Conservation (phyloP, 2,329 filamentous ascomycete genomes). For the Teratosphaeria epicoccoides region DNA sequence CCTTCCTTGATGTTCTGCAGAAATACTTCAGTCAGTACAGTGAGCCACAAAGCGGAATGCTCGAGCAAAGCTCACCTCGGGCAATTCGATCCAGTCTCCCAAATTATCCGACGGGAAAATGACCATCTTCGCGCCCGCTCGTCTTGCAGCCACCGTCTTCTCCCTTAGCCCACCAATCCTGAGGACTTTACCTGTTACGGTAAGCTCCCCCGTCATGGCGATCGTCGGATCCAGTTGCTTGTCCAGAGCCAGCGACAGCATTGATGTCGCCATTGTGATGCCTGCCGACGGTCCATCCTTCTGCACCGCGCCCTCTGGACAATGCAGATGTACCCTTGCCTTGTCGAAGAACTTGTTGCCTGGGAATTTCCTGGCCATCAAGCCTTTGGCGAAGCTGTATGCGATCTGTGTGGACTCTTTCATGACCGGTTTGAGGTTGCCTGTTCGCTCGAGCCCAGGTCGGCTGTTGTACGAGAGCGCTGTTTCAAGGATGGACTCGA, state of each 20-base stretch:
- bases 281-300: constrained; percentile 76
- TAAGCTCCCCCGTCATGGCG: constrained; percentile 96
- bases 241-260: constrained; percentile 76
- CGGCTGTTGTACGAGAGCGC: constrained; percentile 62
- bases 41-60: neutral
- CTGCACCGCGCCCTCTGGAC: constrained; percentile 87
- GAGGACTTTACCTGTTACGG: constrained; percentile 90
- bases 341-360: constrained; percentile 94
- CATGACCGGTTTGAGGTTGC: constrained; percentile 94
- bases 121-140: constrained; percentile 84
- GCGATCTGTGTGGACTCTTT: constrained; percentile 93
- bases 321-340: constrained; percentile 89
- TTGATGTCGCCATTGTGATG: constrained; percentile 94
- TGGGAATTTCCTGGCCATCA: constrained; percentile 74
- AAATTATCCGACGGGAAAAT: constrained; percentile 93
- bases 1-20: constrained; percentile 92
- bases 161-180: constrained; percentile 88
- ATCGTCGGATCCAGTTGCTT: constrained; percentile 70
- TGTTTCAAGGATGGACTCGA: constrained; percentile 89
- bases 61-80: constrained; percentile 58
- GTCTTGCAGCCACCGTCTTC: constrained; percentile 90
- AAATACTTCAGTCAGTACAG: constrained; percentile 5
- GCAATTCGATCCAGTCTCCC: constrained; percentile 94
- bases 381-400: constrained; percentile 87
- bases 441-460: constrained; percentile 78